phyloP scores from a whole-genome alignment of 768 basidiomycete genomes.

The Hemileccinum impolitum region DNA sequence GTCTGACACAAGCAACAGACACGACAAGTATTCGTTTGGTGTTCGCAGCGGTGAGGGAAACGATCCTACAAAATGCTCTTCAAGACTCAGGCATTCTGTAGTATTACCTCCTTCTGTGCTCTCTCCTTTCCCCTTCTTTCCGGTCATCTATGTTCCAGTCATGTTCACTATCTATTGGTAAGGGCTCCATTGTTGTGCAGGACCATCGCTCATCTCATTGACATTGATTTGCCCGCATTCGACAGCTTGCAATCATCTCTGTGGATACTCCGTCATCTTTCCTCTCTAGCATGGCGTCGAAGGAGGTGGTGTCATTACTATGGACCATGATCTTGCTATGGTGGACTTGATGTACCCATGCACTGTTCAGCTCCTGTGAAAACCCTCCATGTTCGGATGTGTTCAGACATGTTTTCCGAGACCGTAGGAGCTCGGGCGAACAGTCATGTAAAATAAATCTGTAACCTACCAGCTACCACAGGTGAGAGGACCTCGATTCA shows the following conservation, averaged over 20 bases:
- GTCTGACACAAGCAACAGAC: constrained; percentile 86
- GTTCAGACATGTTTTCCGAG: too few species aligned
- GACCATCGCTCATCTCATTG: not conserved
- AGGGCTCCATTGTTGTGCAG: not conserved
- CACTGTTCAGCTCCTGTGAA: too few species aligned
- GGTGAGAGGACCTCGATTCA: too few species aligned
- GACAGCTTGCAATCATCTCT: constrained; percentile 27
- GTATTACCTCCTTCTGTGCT: not conserved
- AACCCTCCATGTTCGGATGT: too few species aligned
- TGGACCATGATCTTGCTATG: too few species aligned
- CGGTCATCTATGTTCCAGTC: constrained; percentile 6
- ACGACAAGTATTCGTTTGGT: constrained; percentile 79
- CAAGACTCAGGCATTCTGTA: constrained; percentile 80
- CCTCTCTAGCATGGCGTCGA: constrained; percentile 20
- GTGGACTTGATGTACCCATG: too few species aligned
- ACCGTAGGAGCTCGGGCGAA: too few species aligned
- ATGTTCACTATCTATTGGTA: constrained; percentile 28
- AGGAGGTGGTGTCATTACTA: too few species aligned
- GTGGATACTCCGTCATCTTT: too few species aligned
- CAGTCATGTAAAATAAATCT: too few species aligned
- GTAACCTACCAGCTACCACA: too few species aligned
- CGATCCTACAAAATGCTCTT: constrained; percentile 83
- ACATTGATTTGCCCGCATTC: not conserved
- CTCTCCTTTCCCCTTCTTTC: not conserved
- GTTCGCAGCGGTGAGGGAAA: constrained; percentile 88